Evolutionary conservation across 2,329 filamentous ascomycete genomes (phyloP), one percentile per base, ranked within the genome.

Genomic region (Cercospora zeae-maydis): DNA sequence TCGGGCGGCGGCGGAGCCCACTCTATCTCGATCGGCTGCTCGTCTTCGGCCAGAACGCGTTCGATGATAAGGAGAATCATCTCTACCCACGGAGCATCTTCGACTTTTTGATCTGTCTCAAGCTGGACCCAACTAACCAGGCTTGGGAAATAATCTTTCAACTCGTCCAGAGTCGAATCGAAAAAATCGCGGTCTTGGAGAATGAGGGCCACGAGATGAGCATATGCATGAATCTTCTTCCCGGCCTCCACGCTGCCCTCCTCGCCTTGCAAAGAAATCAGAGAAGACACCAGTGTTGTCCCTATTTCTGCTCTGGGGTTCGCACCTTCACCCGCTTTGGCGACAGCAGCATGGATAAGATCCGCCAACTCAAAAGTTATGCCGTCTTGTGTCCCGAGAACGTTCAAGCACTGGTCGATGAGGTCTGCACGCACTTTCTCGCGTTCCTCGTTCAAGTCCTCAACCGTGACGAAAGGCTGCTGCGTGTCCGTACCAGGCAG

Each of bases 281-380:
- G 80, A 0, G 92, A 96, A 71, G 90, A 88, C 4, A 93, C 88
- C 51, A 99, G 80, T 0, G 92, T 96, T 56, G 88, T 86, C 14
- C 91, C 92, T 68, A 96, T 89, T 60, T 95, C 90, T 65, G 86
- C 85, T 42, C 88, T 84, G 80, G 76, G 84, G 72, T 76, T 83
- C 69, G 76, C 83, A 67, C 76, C 85, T 74, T 84, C 87, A 72
- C 73, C 84, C 68, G 79, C 88, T 72, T 86, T 88, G 31, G 81
- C 79, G 8, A 86, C 85, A 24, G 92, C 88, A 3, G 88, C 87
- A 37, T 85, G 85, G 59, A 99, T 93, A 19, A 99, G 82, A 71
- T 97, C 93, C 0, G 92, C 86, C 52, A 99, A 82, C 72, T 98
- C 93, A 70, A 97, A 95, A 0, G 95, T 96, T 10, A 93, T 87